Conservation (phyloP, 2,329 filamentous ascomycete genomes). For the Teratosphaeria epicoccoides region DNA sequence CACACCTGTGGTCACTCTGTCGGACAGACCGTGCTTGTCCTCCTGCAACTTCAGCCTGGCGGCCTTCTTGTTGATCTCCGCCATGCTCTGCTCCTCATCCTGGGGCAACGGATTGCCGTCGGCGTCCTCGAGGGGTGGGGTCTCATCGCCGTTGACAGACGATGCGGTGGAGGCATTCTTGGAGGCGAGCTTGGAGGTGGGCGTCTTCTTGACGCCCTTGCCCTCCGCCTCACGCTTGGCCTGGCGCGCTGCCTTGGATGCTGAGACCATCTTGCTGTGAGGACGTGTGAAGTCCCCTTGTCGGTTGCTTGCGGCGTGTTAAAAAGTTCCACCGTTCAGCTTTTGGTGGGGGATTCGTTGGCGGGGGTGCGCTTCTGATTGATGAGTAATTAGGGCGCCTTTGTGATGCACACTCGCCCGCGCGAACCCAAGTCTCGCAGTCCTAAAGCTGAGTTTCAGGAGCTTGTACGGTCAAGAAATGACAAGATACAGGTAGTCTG, state of each 20-base stretch:
- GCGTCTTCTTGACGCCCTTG: conserved; percentile 64
- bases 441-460: neutral
- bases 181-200: conserved; percentile 57
- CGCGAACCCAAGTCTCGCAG: neutral
- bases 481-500: too few relatives aligned
- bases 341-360: neutral
- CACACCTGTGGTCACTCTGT: conserved; percentile 96
- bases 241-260: conserved; percentile 57
- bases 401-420: neutral
- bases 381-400: neutral
- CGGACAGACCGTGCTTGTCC: conserved; percentile 91
- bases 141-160: conserved; percentile 61
- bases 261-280: conserved; percentile 47
- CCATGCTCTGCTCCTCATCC: conserved; percentile 53
- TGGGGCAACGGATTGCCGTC: conserved; percentile 43
- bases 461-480: too few relatives aligned
- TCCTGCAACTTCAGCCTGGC: conserved; percentile 84
- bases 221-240: conserved; percentile 58
- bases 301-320: neutral
- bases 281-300: neutral
- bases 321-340: neutral
- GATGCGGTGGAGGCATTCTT: conserved; percentile 56
- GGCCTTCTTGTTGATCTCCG: conserved; percentile 53
- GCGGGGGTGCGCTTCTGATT: neutral
- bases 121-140: conserved; percentile 50